A percentile compares a stretch with the other conserved stretches of the same genome.
phyloP scores from a whole-genome alignment of 257 asterid species.

The Scutellaria minor region DNA sequence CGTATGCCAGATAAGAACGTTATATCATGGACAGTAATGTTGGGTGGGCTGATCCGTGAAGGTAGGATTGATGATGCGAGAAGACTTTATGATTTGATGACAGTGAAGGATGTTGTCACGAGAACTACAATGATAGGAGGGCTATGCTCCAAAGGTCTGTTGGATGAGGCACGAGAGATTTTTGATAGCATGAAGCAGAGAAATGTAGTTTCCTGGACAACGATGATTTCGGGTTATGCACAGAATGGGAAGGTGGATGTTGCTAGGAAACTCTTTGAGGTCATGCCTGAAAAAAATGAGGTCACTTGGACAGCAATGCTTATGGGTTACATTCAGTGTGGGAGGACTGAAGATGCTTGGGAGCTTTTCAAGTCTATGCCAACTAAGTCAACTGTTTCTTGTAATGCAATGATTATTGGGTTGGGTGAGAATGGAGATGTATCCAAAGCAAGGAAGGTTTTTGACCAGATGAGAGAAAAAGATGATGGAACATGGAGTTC shows the following conservation, averaged over 20 bases:
- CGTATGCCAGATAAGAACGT: slow-evolving; percentile 76
- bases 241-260: slow-evolving; percentile 69
- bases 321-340: slow-evolving; percentile 60
- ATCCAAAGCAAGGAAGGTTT: slow-evolving; percentile 52
- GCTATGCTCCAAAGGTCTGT: slow-evolving; percentile 61
- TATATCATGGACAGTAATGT: slow-evolving; percentile 80
- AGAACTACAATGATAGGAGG: slow-evolving; percentile 79
- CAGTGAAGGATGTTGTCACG: slow-evolving; percentile 63
- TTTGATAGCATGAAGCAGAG: slow-evolving; percentile 57
- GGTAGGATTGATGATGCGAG: slow-evolving; percentile 59
- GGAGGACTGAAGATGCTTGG: slow-evolving; percentile 65
- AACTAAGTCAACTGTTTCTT: slow-evolving; percentile 51
- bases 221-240: slow-evolving; percentile 72
- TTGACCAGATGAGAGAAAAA: slow-evolving; percentile 61
- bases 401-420: slow-evolving; percentile 65
- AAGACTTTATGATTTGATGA: slow-evolving; percentile 60
- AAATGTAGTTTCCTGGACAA: slow-evolving; percentile 78
- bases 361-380: slow-evolving; percentile 69
- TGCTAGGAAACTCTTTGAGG: slow-evolving; percentile 79
- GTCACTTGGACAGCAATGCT: slow-evolving; percentile 86
- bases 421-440: slow-evolving; percentile 62
- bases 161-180: slow-evolving; percentile 68
- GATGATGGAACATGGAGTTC: slow-evolving; percentile 76
- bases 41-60: slow-evolving; percentile 64
- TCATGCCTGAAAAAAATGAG: slow-evolving; percentile 79